Evolutionary conservation across 2,329 filamentous ascomycete species (phyloP).

Genomic region (Claviceps monticola): DNA sequence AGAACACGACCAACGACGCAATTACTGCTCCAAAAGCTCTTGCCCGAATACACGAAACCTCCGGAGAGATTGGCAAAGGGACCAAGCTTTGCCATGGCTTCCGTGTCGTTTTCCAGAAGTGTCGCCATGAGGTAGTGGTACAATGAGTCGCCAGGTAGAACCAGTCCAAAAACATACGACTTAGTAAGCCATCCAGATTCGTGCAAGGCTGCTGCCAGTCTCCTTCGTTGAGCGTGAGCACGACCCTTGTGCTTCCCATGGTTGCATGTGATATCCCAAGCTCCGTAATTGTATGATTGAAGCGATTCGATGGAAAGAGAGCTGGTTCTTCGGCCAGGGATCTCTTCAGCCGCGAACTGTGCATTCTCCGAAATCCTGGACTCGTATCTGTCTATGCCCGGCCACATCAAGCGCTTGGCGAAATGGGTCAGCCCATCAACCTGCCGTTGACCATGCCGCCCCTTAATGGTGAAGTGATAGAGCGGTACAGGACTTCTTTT

Average conservation of each 20-base stretch:
- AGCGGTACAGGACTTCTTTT: slow-evolving; percentile 19
- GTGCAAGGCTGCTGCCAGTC: slow-evolving; percentile 43
- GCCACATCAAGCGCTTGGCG: slow-evolving; percentile 48
- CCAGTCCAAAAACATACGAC: slow-evolving; percentile 51
- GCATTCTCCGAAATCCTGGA: slow-evolving; percentile 34
- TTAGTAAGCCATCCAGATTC: slow-evolving; percentile 53
- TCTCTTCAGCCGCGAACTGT: slow-evolving; percentile 22
- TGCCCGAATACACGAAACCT: slow-evolving; percentile 48
- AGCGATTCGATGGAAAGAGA: slow-evolving; percentile 21
- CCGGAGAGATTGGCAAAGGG: slow-evolving; percentile 48
- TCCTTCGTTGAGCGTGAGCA: slow-evolving; percentile 32
- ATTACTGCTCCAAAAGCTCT: slow-evolving; percentile 56
- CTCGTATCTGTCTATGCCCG: slow-evolving; percentile 40
- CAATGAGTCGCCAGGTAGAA: slow-evolving; percentile 49
- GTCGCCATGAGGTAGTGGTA: slow-evolving; percentile 53
- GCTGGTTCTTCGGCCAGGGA: slow-evolving; percentile 22
- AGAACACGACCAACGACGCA: slow-evolving; percentile 52
- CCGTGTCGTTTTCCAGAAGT: slow-evolving; percentile 48
- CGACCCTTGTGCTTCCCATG: slow-evolving; percentile 15
- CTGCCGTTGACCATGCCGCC: slow-evolving; percentile 43
- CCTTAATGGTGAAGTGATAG: slow-evolving; percentile 35
- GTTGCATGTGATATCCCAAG: slow-evolving; percentile 22
- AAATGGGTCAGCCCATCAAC: slow-evolving; percentile 50
- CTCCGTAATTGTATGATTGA: slow-evolving; percentile 34
- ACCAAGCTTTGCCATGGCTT: slow-evolving; percentile 43